phyloP scores from a whole-genome alignment of 2,329 filamentous ascomycete genomes.

The Xylariaceae sp. region DNA sequence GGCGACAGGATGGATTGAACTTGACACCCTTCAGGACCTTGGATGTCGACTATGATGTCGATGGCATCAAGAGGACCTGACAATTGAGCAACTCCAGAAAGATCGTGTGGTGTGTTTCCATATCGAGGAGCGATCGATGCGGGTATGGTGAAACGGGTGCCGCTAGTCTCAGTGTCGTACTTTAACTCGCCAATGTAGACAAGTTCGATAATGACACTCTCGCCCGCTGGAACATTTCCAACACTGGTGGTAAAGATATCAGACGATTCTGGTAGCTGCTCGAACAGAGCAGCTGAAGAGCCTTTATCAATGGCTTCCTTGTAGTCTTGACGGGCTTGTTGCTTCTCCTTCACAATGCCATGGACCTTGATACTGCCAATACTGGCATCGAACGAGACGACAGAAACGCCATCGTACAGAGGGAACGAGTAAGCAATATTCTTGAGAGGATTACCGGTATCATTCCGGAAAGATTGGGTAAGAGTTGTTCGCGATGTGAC shows the following conservation, averaged over 20 bases:
- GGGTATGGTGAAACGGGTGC: slow-evolving; percentile 15
- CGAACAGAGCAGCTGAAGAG: slow-evolving; percentile 8
- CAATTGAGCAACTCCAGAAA: neutral
- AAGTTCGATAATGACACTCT: slow-evolving; percentile 7
- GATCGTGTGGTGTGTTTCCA: neutral
- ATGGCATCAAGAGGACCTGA: neutral
- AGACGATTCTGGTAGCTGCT: slow-evolving; percentile 10
- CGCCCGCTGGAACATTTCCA: slow-evolving; percentile 8
- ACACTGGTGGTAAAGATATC: slow-evolving; percentile 13
- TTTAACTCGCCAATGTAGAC: slow-evolving; percentile 14
- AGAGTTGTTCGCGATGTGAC: slow-evolving; percentile 12
- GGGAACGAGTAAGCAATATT: slow-evolving; percentile 13
- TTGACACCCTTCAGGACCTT: slow-evolving; percentile 8
- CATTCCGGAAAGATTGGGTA: slow-evolving; percentile 11
- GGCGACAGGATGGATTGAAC: slow-evolving; percentile 13
- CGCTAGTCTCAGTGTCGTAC: slow-evolving; percentile 11
- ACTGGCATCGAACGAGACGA: slow-evolving; percentile 12
- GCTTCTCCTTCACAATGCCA: slow-evolving; percentile 13
- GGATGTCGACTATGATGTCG: slow-evolving; percentile 8
- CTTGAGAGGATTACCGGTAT: slow-evolving; percentile 1
- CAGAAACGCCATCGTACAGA: slow-evolving; percentile 14
- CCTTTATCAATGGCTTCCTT: slow-evolving; percentile 5
- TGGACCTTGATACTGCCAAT: slow-evolving; percentile 6
- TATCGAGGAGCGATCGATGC: slow-evolving; percentile 15
- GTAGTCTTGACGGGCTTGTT: slow-evolving; percentile 12